Percentiles rank a stretch among this genome's conserved stretches.
Evolutionary conservation across 2,329 filamentous ascomycete genomes (phyloP).

Genomic region (Penicillium sp.): DNA sequence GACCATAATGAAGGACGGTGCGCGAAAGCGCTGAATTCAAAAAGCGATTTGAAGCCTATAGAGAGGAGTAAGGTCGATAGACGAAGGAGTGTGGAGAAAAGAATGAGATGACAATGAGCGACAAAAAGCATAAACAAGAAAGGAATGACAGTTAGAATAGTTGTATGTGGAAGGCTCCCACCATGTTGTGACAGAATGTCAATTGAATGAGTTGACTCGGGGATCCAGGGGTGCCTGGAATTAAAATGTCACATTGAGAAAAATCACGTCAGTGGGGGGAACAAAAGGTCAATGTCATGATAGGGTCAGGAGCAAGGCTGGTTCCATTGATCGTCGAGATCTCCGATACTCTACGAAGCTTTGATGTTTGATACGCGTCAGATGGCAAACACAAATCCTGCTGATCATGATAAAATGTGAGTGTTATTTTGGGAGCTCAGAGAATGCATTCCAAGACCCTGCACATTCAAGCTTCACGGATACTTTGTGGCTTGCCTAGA

Average conservation of each 20-base stretch:
- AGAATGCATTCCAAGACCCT: background rate
- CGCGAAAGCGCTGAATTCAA: background rate
- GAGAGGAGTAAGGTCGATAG: background rate
- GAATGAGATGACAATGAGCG: background rate
- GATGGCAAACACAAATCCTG: background rate
- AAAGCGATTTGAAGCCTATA: background rate
- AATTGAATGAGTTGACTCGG: background rate
- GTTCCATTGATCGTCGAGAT: background rate
- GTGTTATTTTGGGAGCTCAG: background rate
- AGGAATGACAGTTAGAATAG: background rate
- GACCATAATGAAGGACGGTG: slow-evolving; percentile 25
- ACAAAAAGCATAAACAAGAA: background rate
- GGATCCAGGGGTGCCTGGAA: background rate
- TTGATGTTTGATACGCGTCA: background rate
- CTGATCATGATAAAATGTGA: background rate
- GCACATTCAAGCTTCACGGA: background rate
- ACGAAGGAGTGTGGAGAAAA: background rate
- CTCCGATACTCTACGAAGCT: background rate
- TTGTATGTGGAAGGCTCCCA: background rate
- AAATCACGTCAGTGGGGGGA: slow-evolving; percentile 4
- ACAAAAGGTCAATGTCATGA: background rate
- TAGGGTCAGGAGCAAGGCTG: background rate
- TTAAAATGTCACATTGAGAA: background rate
- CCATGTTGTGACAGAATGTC: background rate
- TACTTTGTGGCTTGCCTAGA: background rate